Base-by-base conservation (phyloP, 768 basidiomycete genomes). In the Mycena maculata region DNA sequence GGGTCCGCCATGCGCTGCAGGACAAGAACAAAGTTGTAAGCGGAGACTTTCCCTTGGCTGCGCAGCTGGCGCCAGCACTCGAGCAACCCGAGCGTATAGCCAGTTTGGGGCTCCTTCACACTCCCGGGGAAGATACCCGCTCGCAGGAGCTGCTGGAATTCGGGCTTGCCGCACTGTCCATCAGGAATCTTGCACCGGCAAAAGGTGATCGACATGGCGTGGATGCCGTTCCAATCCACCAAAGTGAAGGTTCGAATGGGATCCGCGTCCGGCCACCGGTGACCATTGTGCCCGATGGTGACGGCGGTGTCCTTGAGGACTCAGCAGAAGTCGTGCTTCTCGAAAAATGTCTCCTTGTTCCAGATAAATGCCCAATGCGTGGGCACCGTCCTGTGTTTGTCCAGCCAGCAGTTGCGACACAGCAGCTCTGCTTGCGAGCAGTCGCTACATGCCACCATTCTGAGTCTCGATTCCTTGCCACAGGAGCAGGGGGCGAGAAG, bases 201-300 rank as follows among this genome's bases (percentile, higher is more conserved):
- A 38, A 68, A 68, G 12, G 47, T 28, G 15, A 68, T 45, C 3
- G 55, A 27, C 18, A 56, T 68, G 53, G 67, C 60, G 53, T 68
- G 67, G 30, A 68, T 68, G 20, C 67, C 67, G 16, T 68, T 68
- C 6, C 41, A 31, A 15, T 68, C 67, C 31, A 68, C 61, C 27
- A 68, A 44, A 0, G 67, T 63, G 49, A 68, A 68, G 12, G 49
- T 28, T 8, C 39, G 50, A 5, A 39, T 23, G 9, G 28, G 18
- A 25, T 56, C 50, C 15, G 65, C 65, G 20, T 53, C 28, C 9
- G 49, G 42, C 39, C 65, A 66, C 13, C 57, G 65, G 3, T 22
- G 11, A 13, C 65, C 65, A 48, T 67, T 4, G 59, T 60, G 65
- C 10, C 65, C 58, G 18, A 65, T 36, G 7, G 36, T 11, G 15